Base-by-base conservation (phyloP, 768 basidiomycete species). In the Lactifluus echinatus region DNA sequence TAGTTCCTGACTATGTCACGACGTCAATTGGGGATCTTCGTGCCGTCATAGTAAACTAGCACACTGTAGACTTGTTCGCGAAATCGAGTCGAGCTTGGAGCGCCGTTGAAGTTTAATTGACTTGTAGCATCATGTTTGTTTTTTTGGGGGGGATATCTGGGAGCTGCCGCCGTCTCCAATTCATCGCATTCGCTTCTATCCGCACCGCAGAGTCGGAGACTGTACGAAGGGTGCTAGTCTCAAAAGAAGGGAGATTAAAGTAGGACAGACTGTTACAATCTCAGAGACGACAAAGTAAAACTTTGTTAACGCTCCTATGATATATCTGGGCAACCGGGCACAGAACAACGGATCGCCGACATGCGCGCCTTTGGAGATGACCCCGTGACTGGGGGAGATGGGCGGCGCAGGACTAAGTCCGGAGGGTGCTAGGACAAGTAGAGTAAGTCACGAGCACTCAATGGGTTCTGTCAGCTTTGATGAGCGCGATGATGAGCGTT, bases 1-100 rank as follows among this genome's bases (percentile, higher is more conserved):
- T 84, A 46, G 74, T 90, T 8, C 95, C 95, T 14, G 81, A 88
- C 72, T 96, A 82, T 68, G 80, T 95, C 63, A 85, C 87, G 7
- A 64, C 77, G 47, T 85, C 89, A 8, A 79, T 99, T 61, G 93
- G 89, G 33, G 91, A 97, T 71, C 75, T 98, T 63, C 76, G 79
- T 31, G 29, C 11, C 12, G 37, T 51, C 17, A 15, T 40, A 14
- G 34, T 34, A 45, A 45, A 36, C 28, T 46, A 26, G 42, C 29
- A 51, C 34, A 49, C 14, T 37, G 19, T 45, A 33, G 26, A 28
- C n/a, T 5, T 14, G 19, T 29, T 31, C 23, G 53, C 45, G 51
- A 42, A 48, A 36, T 40, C 21, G 24, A 47, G 24, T 51, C 28
- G 50, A 46, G 17, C 31, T 39, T 29, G 33, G 56, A 46, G 17